Base-by-base conservation (phyloP, 2,329 filamentous ascomycete genomes). In the Alternaria sp. region DNA sequence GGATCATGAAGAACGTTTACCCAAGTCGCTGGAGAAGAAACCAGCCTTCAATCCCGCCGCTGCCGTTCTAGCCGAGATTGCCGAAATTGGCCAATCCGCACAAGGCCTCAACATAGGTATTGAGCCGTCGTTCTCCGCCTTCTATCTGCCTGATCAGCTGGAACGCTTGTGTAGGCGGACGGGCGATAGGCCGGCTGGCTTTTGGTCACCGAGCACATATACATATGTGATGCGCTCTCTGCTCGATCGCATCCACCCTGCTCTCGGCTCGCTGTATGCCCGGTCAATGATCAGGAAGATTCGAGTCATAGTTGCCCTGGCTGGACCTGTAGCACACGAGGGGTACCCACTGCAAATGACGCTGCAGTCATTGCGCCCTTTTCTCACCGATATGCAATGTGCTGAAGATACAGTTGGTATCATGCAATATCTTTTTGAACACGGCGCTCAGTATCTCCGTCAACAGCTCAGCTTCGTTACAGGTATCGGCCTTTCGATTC, bases 341-440 rank as follows among this genome's bases (percentile, higher is more conserved):
- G 91, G 91, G 0, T 98, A 98, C 74, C 92, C 93, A 11, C 79
- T 97, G 13, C 93, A 99, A 78, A 96, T 97, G 92, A 85, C 97
- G 0, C 84, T 99, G 2, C 92, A 93, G 72, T 90, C 91, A 2
- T 84, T 97, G 19, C 86, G 91, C 10, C 89, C 89, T 0, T 96
- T 93, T 68, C 83, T 98, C 6, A 90, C 90, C 1, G 91, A 98
- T 69, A 86, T 90, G 0, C 91, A 96, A 74, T 98, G 95, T 78
- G 92, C 94, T 10, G 93, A 97, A 74, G 96, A 99, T 81, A 90
- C 92, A 2, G 85, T 98, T 47, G 95, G 94, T 0, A 87, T 99
- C 32, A 89, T 92, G 63, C 91, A 93, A 77, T 97, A 97, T 79
- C 85, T 99, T 1, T 84, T 98, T 13, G 83, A 87, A 6, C 86